Conservation (phyloP, 176 grass and related monocot genomes). For the Carex parvula region DNA sequence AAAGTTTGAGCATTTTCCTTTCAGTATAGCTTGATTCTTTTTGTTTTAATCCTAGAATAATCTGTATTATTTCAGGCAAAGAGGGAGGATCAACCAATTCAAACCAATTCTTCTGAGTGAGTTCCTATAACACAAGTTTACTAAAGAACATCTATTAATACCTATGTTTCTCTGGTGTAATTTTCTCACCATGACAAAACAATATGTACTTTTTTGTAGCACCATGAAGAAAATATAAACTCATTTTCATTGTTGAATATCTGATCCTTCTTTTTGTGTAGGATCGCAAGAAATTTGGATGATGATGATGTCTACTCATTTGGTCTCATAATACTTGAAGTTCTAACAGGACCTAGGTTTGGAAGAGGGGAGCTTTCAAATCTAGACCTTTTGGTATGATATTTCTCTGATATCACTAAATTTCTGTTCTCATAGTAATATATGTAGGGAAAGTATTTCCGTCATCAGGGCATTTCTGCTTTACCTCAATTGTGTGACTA, state of each 20-base stretch:
- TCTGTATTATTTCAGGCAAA: conserved; percentile 41
- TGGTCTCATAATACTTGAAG: conserved; percentile 78
- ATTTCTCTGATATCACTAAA: neutral
- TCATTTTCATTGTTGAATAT: conserved; percentile 16
- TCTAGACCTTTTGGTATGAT: conserved; percentile 64
- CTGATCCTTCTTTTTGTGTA: conserved; percentile 36
- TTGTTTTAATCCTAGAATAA: conserved; percentile 6
- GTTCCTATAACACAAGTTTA: conserved; percentile 31
- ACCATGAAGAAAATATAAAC: conserved; percentile 16
- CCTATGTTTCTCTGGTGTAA: conserved; percentile 17
- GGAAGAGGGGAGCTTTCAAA: conserved; percentile 40
- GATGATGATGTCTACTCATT: conserved; percentile 74
- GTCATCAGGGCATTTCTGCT: neutral
- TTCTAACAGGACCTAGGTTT: conserved; percentile 55
- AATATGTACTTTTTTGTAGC: neutral
- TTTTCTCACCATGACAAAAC: conserved; percentile 13
- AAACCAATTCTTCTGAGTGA: conserved; percentile 50
- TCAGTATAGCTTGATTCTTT: conserved; percentile 13
- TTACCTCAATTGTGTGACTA: no score
- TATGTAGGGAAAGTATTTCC: neutral
- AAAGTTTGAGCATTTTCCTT: conserved; percentile 12
- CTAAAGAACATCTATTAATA: neutral
- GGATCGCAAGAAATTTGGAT: conserved; percentile 43
- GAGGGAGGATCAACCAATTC: conserved; percentile 39
- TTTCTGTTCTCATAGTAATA: neutral